Conservation (phyloP, 352 stramenopile species). For the Phytopythium sindhum region DNA sequence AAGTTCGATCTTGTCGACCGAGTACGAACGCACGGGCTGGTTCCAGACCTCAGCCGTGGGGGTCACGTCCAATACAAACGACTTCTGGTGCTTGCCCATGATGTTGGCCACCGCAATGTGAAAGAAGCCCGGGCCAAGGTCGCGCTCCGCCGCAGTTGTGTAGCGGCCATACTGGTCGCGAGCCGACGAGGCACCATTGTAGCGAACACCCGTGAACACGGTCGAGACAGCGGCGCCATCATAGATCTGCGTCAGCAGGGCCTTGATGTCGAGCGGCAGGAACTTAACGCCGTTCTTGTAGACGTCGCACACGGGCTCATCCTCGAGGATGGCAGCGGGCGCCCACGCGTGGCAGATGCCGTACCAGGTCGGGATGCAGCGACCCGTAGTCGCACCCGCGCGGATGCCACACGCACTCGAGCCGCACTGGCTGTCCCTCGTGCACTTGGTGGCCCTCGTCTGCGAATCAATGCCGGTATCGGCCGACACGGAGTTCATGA, state of each 20-base stretch:
- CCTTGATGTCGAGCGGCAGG: conserved; percentile 47
- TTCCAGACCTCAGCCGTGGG: conserved; percentile 46
- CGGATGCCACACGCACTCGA: conserved; percentile 27
- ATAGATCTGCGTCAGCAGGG: conserved; percentile 36
- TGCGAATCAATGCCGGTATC: conserved; percentile 28
- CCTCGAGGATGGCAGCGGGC: conserved; percentile 32
- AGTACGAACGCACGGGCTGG: conserved; percentile 48
- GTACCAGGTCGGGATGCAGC: conserved; percentile 43
- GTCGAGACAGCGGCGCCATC: conserved; percentile 25
- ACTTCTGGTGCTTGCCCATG: conserved; percentile 33
- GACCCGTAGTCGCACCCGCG: conserved; percentile 18
- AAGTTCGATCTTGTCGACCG: conserved; percentile 24
- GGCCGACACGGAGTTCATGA: conserved; percentile 33
- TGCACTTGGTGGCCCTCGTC: conserved; percentile 18
- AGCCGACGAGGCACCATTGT: conserved; percentile 17
- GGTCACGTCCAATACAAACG: conserved; percentile 47
- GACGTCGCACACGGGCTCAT: conserved; percentile 34
- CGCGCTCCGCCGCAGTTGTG: conserved; percentile 31
- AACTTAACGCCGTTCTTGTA: conserved; percentile 39
- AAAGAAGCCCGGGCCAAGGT: conserved; percentile 48
- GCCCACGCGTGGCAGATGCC: conserved; percentile 46
- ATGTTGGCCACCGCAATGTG: conserved; percentile 48
- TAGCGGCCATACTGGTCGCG: conserved; percentile 46
- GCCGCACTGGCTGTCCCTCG: conserved; percentile 12
- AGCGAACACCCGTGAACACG: conserved; percentile 43